Evolutionary conservation across 345 rosid species (phyloP).

Genomic region (Citrus cavaleriei): DNA sequence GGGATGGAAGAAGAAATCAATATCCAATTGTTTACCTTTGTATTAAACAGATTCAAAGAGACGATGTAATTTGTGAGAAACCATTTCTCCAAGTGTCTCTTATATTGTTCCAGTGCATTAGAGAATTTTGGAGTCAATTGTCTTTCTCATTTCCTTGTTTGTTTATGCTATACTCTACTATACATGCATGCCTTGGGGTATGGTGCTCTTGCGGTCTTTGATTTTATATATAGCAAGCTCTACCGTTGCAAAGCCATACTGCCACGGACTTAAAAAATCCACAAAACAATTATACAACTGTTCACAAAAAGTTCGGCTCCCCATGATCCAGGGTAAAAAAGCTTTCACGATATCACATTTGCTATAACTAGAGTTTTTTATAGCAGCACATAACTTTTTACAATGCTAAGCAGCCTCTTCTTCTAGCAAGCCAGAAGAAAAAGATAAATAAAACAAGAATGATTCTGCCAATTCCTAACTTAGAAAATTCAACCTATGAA

Average conservation of each 20-base stretch:
- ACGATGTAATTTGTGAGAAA: background rate
- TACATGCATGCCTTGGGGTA: background rate
- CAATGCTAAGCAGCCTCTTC: background rate
- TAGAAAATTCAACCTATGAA: background rate
- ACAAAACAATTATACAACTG: background rate
- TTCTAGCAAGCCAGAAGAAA: background rate
- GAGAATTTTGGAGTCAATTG: background rate
- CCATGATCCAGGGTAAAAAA: background rate
- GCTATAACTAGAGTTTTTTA: background rate
- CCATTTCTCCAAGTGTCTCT: background rate
- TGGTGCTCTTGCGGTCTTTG: slow-evolving; percentile 4
- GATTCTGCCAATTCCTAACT: background rate
- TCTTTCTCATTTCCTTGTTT: background rate
- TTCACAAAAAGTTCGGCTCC: background rate
- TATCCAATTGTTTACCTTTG: background rate
- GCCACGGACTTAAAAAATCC: background rate
- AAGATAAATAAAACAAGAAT: background rate
- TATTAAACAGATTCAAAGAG: background rate
- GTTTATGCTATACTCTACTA: background rate
- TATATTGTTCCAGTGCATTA: background rate
- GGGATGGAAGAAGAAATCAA: background rate
- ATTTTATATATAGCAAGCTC: background rate
- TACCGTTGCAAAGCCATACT: background rate
- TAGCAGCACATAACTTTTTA: background rate
- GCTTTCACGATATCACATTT: background rate